Conservation (phyloP, 2,329 filamentous ascomycete genomes). For the Zymoseptoria pseudotritici region DNA sequence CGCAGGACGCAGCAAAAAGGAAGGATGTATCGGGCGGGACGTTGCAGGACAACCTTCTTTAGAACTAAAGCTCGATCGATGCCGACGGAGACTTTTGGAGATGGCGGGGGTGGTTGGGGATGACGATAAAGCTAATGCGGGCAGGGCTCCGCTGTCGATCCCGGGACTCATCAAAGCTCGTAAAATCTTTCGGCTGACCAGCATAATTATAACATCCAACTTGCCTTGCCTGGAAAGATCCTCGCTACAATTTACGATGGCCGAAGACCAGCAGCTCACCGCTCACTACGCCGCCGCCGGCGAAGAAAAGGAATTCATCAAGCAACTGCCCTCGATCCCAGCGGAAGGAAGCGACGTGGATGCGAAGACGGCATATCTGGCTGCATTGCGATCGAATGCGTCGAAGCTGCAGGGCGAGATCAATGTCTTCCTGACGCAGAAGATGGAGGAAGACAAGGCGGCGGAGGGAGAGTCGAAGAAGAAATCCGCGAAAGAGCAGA, state of each 20-base stretch:
- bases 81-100: not conserved
- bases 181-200: not conserved
- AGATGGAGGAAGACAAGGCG: constrained; percentile 67
- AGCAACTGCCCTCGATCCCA: constrained; percentile 14
- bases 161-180: not conserved
- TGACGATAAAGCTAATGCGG: not conserved
- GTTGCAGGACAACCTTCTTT: no score
- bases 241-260: not conserved
- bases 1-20: not conserved
- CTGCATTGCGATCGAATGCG: constrained; percentile 51
- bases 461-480: constrained; percentile 27
- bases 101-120: not conserved
- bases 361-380: constrained; percentile 54
- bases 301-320: constrained; percentile 18
- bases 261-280: constrained; percentile 8
- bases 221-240: not conserved
- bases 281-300: constrained; percentile 23
- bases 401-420: constrained; percentile 55
- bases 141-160: not conserved
- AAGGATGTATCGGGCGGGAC: not conserved
- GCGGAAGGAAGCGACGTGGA: constrained; percentile 22
- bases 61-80: not conserved
- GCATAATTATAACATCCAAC: not conserved
- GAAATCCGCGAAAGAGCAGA: constrained; percentile 17
- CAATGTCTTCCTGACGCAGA: constrained; percentile 62